phyloP scores from a whole-genome alignment of 352 stramenopile genomes.

The Thalassiosira sp. region DNA sequence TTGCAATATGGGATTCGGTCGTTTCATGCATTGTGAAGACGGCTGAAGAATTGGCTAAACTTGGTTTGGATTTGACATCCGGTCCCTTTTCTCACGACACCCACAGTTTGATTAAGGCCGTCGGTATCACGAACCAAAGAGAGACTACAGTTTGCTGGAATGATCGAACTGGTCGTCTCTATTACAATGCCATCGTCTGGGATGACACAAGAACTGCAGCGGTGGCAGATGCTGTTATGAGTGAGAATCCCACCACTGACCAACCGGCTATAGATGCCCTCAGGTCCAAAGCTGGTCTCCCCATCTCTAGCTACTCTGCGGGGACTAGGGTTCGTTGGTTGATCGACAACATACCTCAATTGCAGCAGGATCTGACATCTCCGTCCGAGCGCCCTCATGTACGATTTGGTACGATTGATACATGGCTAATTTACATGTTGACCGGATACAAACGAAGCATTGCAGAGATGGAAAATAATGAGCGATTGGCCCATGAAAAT shows the following conservation, averaged over 20 bases:
- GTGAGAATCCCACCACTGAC: constrained; percentile 41
- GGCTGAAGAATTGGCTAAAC: constrained; percentile 70
- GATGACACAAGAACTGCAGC: constrained; percentile 93
- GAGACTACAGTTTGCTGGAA: constrained; percentile 98
- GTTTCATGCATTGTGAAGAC: constrained; percentile 54
- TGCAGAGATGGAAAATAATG: constrained; percentile 15
- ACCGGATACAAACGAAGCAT: constrained; percentile 73
- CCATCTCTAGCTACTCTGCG: constrained; percentile 97
- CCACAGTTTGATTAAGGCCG: constrained; percentile 84
- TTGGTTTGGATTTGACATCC: constrained; percentile 26
- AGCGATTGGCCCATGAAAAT: constrained; percentile 71
- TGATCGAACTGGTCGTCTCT: constrained; percentile 89
- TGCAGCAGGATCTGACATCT: constrained; percentile 86
- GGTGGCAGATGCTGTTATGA: constrained; percentile 84
- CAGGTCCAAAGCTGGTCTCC: constrained; percentile 89
- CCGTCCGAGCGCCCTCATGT: constrained; percentile 77
- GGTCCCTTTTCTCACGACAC: constrained; percentile 25
- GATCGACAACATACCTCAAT: constrained; percentile 90
- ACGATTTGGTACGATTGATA: constrained; percentile 98
- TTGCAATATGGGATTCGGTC: constrained; percentile 89
- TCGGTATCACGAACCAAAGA: constrained; percentile 99
- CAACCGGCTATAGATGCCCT: constrained; percentile 66
- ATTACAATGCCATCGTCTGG: constrained; percentile 99
- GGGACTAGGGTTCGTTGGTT: constrained; percentile 97
- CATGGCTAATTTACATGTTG: constrained; percentile 95